Evolutionary conservation across 768 basidiomycete species (phyloP).

Genomic region (Grammothele lineata): DNA sequence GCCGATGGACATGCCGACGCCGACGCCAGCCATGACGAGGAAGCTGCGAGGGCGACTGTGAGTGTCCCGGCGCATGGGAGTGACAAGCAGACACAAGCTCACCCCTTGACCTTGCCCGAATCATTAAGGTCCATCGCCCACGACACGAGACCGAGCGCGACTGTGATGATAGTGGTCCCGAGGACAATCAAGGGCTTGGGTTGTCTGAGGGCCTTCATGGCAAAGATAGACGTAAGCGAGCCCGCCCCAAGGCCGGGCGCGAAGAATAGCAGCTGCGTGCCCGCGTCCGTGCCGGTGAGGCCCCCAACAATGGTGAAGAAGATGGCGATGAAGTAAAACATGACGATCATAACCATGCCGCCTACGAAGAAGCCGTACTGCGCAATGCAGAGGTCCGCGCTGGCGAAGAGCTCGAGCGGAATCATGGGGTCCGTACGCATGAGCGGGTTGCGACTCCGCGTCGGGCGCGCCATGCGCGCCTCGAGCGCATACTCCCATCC

Average conservation of each 20-base stretch:
- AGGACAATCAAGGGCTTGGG: slow-evolving; percentile 39
- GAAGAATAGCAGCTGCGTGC: slow-evolving; percentile 48
- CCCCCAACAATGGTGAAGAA: slow-evolving; percentile 47
- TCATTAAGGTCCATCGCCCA: slow-evolving; percentile 36
- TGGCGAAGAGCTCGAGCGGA: slow-evolving; percentile 41
- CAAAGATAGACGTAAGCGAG: slow-evolving; percentile 27
- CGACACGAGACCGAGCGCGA: slow-evolving; percentile 41
- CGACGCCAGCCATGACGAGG: slow-evolving; percentile 41
- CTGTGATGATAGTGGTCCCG: slow-evolving; percentile 33
- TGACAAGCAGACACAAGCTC: background rate
- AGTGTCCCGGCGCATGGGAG: background rate
- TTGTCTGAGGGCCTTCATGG: slow-evolving; percentile 31
- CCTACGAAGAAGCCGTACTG: slow-evolving; percentile 35
- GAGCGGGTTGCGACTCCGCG: slow-evolving; percentile 1
- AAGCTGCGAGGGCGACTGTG: slow-evolving; percentile 26
- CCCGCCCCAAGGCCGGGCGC: slow-evolving; percentile 45
- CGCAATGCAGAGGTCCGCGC: slow-evolving; percentile 37
- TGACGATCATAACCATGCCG: slow-evolving; percentile 47
- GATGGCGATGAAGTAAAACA: slow-evolving; percentile 52
- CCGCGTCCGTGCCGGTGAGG: slow-evolving; percentile 35
- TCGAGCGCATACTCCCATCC: slow-evolving; percentile 42
- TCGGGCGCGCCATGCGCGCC: slow-evolving; percentile 6
- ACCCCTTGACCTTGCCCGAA: slow-evolving; percentile 35
- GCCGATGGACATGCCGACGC: slow-evolving; percentile 37
- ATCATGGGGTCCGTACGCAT: slow-evolving; percentile 39